Base-by-base conservation (phyloP, 2,329 filamentous ascomycete species). In the Gaeumannomyces tritici region DNA sequence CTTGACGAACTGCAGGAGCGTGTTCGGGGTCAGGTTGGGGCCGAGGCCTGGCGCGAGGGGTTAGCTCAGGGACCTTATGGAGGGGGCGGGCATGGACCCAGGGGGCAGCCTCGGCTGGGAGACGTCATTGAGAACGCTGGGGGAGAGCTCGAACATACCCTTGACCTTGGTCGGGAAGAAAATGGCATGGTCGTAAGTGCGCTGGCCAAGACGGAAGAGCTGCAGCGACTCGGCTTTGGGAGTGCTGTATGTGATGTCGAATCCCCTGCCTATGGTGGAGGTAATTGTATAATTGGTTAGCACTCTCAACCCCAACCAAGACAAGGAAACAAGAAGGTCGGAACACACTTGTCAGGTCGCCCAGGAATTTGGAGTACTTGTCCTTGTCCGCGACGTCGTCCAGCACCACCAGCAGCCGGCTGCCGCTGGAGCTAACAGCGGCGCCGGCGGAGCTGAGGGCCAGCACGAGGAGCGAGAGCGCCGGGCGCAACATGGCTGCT, bases 51-150 rank as follows among this genome's bases (percentile, higher is more conserved):
- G 24, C 59, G 24, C 15, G 24, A 28, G 18, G 27, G 6, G 18
- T 69, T 74, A 62, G 73, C 91, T 90, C 93, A 83, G 98, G 99
- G 35, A 90, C 86, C 86, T 76, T 93, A 61, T 95, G 95, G 66
- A 98, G 85, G 68, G 99, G 83, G 66, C 98, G 76, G 67, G 98
- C 79, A 77, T 99, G 93, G 77, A 98, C 93, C 76, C 93, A 98
- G 66, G 85, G 33, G 3, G 33, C 33, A 35, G 33, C 33, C 33
- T 35, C 33, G 42, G 21, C 42, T 12, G 5, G 42, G 21, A 6
- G 4, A 4, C n/a, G 42, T 6, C 15, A n/a, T 12, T 15, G 2
- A 47, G 15, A 6, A 47, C 42, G 6, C 42, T 47, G 42, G 18
- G 21, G 42, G 29, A n/a, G 42, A 47, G 42, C 42, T 51, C 18